Base-by-base conservation (phyloP, 345 rosid species). In the Pistacia vera region DNA sequence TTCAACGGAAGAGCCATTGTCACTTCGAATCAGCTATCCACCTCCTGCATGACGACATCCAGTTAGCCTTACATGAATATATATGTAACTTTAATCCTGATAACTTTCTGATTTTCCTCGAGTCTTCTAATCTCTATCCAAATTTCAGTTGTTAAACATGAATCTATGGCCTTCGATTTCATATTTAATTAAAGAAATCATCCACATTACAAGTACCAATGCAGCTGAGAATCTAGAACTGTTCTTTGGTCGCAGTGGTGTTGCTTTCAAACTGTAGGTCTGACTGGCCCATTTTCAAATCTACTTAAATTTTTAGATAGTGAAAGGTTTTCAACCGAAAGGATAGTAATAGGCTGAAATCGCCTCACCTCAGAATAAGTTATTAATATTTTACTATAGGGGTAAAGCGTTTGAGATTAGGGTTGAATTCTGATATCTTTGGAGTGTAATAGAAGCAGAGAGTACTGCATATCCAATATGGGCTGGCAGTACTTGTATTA, bases 401-500 rank as follows among this genome's bases (percentile, higher is more conserved):
- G 35, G 5, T 20, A 30, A 41, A 4, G 16, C 16, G 16, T 1
- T 59, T 1, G 20, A 59, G 66, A 59, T 58, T 3, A 25, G 56
- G 56, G 9, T 13, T 20, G 38, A 59, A 56, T 54, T 71, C 64
- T 59, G 33, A 46, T 28, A 28, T 60, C 75, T 61, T 61, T 72
- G 68, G 60, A 62, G 68, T 30, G 68, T n/a, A 4, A 41, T 46
- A 22, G 57, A 71, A 28, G 66, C 55, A 59, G 75, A 9, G 11
- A 62, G 44, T 62, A 62, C 66, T 33, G 20, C 64, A 41, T 33
- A 20, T 35, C 17, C 49, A 33, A 2, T 35, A 4, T 33, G 10
- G 54, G 18, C 55, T 57, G 56, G 20, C 36, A 14, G 22, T 13
- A 12, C 35, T 12, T n/a, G 11, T 38, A 57, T 36, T 51, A 30